Percentiles rank a stretch among this genome's conserved stretches.
Conservation (phyloP, 257 asterid species). For the Penstemon eatonii region DNA sequence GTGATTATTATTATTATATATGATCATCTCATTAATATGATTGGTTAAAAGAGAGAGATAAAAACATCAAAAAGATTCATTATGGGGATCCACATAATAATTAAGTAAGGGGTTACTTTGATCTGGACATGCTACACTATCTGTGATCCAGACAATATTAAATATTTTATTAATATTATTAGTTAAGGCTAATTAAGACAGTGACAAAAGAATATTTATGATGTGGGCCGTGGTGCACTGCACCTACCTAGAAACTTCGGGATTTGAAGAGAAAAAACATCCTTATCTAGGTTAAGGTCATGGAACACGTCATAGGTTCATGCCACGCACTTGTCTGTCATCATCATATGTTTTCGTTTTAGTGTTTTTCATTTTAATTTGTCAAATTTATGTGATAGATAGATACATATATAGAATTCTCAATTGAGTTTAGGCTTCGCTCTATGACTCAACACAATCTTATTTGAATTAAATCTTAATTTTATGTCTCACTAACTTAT, state of each 20-base stretch:
- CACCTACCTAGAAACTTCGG: slow-evolving; percentile 40
- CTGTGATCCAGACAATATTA: slow-evolving; percentile 7
- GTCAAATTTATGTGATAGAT: background rate
- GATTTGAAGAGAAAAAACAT: slow-evolving; percentile 26
- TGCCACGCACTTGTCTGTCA: background rate
- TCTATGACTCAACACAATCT: too few species aligned
- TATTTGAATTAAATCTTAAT: too few species aligned
- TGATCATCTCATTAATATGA: slow-evolving; percentile 17
- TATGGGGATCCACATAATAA: slow-evolving; percentile 32
- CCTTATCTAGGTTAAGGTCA: slow-evolving; percentile 40
- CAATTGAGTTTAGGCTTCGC: background rate
- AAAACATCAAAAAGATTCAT: slow-evolving; percentile 9
- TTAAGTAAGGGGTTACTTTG: background rate
- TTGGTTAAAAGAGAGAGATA: background rate
- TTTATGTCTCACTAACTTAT: too few species aligned
- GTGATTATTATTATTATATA: background rate
- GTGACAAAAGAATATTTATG: slow-evolving; percentile 14
- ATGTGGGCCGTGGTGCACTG: slow-evolving; percentile 28
- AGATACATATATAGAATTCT: too few species aligned
- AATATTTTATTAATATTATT: background rate
- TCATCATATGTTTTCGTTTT: background rate
- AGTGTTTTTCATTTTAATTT: background rate
- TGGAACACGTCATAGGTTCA: slow-evolving; percentile 35
- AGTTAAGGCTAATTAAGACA: background rate
- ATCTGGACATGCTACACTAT: slow-evolving; percentile 17